These are phyloP conservation scores for Entomortierella lignicola DNA, from an alignment of 192 early-diverging fungal genomes.

Conservation along the genomic window DNA sequence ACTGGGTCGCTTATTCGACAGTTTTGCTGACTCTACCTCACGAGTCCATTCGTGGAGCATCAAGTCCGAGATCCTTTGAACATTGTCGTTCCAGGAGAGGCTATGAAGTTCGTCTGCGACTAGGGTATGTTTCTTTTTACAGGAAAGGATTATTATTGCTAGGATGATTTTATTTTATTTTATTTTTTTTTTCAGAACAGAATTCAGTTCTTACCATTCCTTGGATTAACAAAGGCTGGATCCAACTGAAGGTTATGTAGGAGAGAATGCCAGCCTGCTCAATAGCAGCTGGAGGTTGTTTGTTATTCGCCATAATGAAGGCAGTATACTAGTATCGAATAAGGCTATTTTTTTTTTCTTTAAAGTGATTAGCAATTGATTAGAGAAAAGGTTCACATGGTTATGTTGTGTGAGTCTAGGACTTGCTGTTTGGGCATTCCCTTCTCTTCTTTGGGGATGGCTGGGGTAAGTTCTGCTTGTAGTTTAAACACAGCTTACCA, in stretches of 20 bases:
- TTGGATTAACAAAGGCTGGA: slow-evolving; percentile 39
- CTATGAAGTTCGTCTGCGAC: slow-evolving; percentile 40
- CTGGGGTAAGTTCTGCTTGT: too few relatives aligned
- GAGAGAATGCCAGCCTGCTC: slow-evolving; percentile 29
- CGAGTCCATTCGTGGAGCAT: slow-evolving; percentile 38
- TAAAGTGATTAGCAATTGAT: too few relatives aligned
- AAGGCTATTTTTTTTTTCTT: too few relatives aligned
- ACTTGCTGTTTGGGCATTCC: too few relatives aligned
- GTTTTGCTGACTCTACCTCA: slow-evolving; percentile 30
- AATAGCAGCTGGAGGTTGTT: slow-evolving; percentile 40
- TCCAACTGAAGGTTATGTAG: slow-evolving; percentile 53
- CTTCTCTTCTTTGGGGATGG: too few relatives aligned
- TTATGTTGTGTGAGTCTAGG: too few relatives aligned
- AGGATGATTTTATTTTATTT: too few relatives aligned
- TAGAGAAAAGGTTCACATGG: too few relatives aligned
- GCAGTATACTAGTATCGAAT: background rate
- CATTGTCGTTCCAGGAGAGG: slow-evolving; percentile 42
- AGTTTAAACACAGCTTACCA: too few relatives aligned
- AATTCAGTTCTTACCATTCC: slow-evolving; percentile 37
- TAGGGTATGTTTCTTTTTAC: slow-evolving; percentile 30
- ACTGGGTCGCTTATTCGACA: slow-evolving; percentile 28
- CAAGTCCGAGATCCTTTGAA: slow-evolving; percentile 37
- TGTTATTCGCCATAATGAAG: slow-evolving; percentile 30
- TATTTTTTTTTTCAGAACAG: background rate
- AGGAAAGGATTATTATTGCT: background rate